phyloP scores from a whole-genome alignment of 2,329 filamentous ascomycete species.

The Penicillium brasilianum region DNA sequence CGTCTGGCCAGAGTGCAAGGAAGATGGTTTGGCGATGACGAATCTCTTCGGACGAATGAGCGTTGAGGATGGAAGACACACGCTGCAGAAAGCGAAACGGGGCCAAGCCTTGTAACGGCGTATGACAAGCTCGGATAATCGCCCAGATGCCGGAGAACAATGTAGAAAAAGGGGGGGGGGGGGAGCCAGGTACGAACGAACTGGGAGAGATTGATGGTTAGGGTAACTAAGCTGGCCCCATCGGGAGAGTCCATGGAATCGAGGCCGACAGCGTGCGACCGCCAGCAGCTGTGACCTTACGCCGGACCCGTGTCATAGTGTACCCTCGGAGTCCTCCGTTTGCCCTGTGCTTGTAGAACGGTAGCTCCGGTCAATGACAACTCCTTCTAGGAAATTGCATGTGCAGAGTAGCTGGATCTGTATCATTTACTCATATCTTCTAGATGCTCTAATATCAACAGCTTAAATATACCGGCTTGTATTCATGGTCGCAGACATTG shows the following conservation, averaged over 20 bases:
- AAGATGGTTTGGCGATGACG: constrained; percentile 35
- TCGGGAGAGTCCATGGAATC: constrained; percentile 5
- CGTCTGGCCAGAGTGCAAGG: constrained; percentile 8
- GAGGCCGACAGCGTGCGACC: constrained; percentile 7
- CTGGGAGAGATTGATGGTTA: constrained; percentile 1
- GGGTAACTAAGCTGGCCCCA: constrained; percentile 5
- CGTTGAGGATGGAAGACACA: constrained; percentile 30
- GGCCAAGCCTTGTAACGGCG: constrained; percentile 7
- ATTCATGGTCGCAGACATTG: background rate
- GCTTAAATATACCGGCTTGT: too few relatives aligned
- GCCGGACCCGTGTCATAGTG: background rate
- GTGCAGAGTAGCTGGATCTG: background rate
- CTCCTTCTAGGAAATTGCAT: background rate
- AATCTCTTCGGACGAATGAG: constrained; percentile 37
- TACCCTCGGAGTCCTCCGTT: constrained; percentile 6
- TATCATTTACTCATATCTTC: background rate
- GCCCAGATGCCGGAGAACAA: background rate
- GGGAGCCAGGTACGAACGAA: background rate
- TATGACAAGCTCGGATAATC: background rate
- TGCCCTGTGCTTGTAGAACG: background rate
- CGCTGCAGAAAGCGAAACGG: constrained; percentile 13
- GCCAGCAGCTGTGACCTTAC: background rate
- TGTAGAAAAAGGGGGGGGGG: background rate
- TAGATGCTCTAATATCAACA: too few relatives aligned
- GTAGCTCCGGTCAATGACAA: background rate